Evolutionary conservation across 345 rosid species (phyloP).

Genomic region (Barbarea vulgaris): DNA sequence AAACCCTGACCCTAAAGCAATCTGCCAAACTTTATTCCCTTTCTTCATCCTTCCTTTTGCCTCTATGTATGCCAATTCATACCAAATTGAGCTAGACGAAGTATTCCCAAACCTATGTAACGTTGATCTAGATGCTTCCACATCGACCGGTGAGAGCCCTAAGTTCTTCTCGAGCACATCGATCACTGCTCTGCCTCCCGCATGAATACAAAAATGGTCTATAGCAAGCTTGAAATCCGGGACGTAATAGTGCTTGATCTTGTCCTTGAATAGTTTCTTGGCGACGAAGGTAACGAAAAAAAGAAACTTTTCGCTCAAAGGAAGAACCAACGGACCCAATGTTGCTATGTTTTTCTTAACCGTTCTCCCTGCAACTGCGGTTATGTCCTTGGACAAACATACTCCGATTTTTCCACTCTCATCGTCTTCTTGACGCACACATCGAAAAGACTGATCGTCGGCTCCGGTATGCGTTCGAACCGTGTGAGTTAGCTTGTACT

Average conservation of each 20-base stretch:
- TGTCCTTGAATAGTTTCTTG: constrained; percentile 60
- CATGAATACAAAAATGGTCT: constrained; percentile 83
- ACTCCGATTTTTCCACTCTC: constrained; percentile 64
- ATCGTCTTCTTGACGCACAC: constrained; percentile 75
- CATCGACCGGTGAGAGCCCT: constrained; percentile 62
- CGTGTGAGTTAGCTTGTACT: constrained; percentile 64
- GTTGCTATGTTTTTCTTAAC: constrained; percentile 70
- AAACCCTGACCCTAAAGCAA: constrained; percentile 86
- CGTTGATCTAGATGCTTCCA: constrained; percentile 83
- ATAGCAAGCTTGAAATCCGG: constrained; percentile 90
- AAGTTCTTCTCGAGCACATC: constrained; percentile 86
- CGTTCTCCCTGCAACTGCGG: constrained; percentile 69
- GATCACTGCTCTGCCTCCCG: constrained; percentile 85
- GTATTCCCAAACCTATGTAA: constrained; percentile 88
- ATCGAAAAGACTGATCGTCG: constrained; percentile 64
- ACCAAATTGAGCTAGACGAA: constrained; percentile 90
- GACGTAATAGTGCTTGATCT: constrained; percentile 59
- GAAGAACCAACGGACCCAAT: constrained; percentile 81
- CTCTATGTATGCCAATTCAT: constrained; percentile 76
- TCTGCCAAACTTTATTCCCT: constrained; percentile 83
- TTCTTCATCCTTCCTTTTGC: constrained; percentile 76
- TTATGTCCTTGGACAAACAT: constrained; percentile 62
- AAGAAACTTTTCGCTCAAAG: constrained; percentile 74
- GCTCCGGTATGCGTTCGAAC: constrained; percentile 76
- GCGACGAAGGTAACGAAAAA: constrained; percentile 60